phyloP scores from a whole-genome alignment of 2,329 filamentous ascomycete genomes.

The Fusarium globosum region DNA sequence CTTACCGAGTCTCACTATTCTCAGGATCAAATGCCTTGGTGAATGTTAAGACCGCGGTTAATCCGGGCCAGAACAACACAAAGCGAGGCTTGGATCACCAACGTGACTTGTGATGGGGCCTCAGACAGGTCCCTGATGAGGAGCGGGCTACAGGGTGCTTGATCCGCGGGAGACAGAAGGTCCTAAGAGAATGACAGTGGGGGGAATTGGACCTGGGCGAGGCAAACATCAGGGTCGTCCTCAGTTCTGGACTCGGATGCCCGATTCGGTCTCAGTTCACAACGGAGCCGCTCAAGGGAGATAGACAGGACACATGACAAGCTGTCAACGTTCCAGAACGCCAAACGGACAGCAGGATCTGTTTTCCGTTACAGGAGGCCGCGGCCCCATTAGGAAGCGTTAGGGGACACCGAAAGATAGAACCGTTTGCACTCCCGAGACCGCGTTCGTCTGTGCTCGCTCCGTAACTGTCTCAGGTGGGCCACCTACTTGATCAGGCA shows the following conservation, averaged over 20 bases:
- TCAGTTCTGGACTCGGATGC: constrained; percentile 36
- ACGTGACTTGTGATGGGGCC: constrained; percentile 43
- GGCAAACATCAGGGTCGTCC: constrained; percentile 19
- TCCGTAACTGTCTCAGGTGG: constrained; percentile 21
- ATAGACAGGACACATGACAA: constrained; percentile 32
- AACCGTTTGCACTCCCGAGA: constrained; percentile 35
- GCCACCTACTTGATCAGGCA: constrained; percentile 21
- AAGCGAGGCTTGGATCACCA: constrained; percentile 38
- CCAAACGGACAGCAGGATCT: constrained; percentile 26
- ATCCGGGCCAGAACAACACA: constrained; percentile 38
- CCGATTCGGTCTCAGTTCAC: constrained; percentile 32
- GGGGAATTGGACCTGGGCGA: constrained; percentile 15
- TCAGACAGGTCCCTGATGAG: constrained; percentile 39
- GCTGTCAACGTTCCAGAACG: constrained; percentile 41
- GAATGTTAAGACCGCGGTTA: constrained; percentile 38
- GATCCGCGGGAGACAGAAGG: constrained; percentile 38
- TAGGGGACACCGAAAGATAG: constrained; percentile 25
- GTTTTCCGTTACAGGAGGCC: constrained; percentile 15
- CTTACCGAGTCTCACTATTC: constrained; percentile 12
- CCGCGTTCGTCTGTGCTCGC: constrained; percentile 23
- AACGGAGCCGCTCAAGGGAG: constrained; percentile 36
- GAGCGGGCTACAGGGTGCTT: constrained; percentile 41
- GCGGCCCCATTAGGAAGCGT: constrained; percentile 17
- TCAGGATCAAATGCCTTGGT: constrained; percentile 17
- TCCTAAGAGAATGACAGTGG: constrained; percentile 31